phyloP scores from a whole-genome alignment of 352 stramenopile species.

The Phytophthora pinifolia region DNA sequence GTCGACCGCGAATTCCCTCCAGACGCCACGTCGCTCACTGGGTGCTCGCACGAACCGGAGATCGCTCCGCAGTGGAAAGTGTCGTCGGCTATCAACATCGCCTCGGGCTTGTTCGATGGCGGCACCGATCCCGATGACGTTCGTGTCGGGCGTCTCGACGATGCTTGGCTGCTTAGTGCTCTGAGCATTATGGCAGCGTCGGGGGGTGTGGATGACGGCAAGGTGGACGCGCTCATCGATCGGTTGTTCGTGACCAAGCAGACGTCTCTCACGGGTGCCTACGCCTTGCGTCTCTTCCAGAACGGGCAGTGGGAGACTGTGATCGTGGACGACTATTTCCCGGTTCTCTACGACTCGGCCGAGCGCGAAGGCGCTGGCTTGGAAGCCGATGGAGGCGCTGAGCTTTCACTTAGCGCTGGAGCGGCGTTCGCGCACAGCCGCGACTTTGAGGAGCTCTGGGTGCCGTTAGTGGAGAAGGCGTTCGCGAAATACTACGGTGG shows the following conservation, averaged over 20 bases:
- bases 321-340: slow-evolving; percentile 92
- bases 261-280: slow-evolving; percentile 90
- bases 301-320: slow-evolving; percentile 93
- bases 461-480: slow-evolving; percentile 92
- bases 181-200: slow-evolving; percentile 91
- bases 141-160: slow-evolving; percentile 71
- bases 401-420: slow-evolving; percentile 52
- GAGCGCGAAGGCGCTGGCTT: slow-evolving; percentile 21
- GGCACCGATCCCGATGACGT: slow-evolving; percentile 93
- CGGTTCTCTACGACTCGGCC: slow-evolving; percentile 58
- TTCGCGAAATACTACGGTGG: slow-evolving; percentile 93
- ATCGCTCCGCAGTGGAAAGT: slow-evolving; percentile 77
- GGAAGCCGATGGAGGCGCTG: slow-evolving; percentile 10
- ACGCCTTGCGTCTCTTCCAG: slow-evolving; percentile 90
- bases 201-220: slow-evolving; percentile 84
- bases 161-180: slow-evolving; percentile 91
- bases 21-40: slow-evolving; percentile 67
- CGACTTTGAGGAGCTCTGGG: slow-evolving; percentile 91
- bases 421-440: slow-evolving; percentile 87
- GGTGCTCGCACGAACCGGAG: slow-evolving; percentile 51
- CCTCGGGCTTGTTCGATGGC: slow-evolving; percentile 89
- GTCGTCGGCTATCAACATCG: slow-evolving; percentile 86
- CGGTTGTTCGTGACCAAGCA: slow-evolving; percentile 90
- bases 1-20: slow-evolving; percentile 90
- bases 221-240: slow-evolving; percentile 88